Percentiles rank a stretch among this genome's conserved stretches.
These are phyloP conservation scores for Moringa oleifera DNA, from an alignment of 345 rosid species.

Conservation along the genomic window DNA sequence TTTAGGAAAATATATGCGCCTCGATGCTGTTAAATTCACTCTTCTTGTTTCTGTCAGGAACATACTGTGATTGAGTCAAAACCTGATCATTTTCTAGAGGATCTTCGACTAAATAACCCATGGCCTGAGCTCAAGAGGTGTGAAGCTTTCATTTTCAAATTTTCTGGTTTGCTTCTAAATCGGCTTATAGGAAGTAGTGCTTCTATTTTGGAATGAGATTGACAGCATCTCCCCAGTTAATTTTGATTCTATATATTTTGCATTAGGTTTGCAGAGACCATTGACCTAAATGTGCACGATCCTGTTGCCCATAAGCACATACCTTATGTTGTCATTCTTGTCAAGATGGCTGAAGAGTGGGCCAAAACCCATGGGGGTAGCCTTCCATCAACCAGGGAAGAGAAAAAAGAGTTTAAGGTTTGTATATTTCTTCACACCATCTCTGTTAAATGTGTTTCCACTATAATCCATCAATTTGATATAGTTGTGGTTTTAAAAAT, in stretches of 20 bases:
- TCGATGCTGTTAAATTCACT: background rate
- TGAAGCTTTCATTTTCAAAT: background rate
- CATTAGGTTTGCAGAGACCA: constrained; percentile 67
- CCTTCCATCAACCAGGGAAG: constrained; percentile 86
- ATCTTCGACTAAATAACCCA: constrained; percentile 91
- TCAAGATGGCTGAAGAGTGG: constrained; percentile 88
- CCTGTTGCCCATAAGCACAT: constrained; percentile 90
- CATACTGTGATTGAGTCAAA: constrained; percentile 88
- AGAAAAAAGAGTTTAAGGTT: constrained; percentile 90
- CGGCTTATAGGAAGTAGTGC: too few species aligned
- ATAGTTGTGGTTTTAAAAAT: constrained; percentile 18
- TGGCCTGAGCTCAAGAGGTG: constrained; percentile 90
- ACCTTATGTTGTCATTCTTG: constrained; percentile 85
- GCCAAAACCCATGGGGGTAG: constrained; percentile 53
- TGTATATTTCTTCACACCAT: constrained; percentile 8
- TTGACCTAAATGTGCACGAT: constrained; percentile 65
- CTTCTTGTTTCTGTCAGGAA: constrained; percentile 48
- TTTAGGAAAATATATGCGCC: background rate
- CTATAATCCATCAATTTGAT: constrained; percentile 18
- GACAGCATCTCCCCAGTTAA: background rate
- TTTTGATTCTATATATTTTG: constrained; percentile 18
- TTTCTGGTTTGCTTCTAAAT: background rate
- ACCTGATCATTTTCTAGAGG: constrained; percentile 95
- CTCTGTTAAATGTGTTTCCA: constrained; percentile 14
- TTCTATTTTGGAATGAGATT: too few species aligned